Evolutionary conservation across 148 eudicot genomes (phyloP).

Genomic region (Suaeda aralocaspica): DNA sequence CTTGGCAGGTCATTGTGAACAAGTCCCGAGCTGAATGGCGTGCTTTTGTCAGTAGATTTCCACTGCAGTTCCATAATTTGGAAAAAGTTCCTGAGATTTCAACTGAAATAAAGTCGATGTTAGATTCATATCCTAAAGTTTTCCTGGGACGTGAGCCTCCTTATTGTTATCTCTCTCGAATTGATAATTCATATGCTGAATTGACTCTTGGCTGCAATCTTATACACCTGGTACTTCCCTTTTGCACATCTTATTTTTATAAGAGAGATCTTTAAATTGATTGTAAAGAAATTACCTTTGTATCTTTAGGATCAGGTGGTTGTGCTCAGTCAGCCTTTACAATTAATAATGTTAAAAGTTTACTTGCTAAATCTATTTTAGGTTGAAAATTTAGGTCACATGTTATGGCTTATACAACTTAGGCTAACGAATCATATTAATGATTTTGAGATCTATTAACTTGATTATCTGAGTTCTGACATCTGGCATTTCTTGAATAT

Average conservation of each 20-base stretch:
- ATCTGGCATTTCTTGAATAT: neutral
- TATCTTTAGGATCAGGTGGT: neutral
- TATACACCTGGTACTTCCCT: conserved; percentile 55
- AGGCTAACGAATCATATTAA: neutral
- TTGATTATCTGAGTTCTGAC: too few species aligned
- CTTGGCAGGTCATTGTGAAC: conserved; percentile 74
- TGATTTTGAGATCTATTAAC: neutral
- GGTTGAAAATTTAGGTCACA: neutral
- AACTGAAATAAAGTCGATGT: conserved; percentile 70
- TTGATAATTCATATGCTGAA: conserved; percentile 71
- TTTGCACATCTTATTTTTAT: conserved; percentile 1
- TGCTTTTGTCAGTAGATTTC: conserved; percentile 59
- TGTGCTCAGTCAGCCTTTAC: neutral
- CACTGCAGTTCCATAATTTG: conserved; percentile 55
- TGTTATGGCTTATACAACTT: neutral
- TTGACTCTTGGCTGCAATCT: conserved; percentile 93
- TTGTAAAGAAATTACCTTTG: neutral
- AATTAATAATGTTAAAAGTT: neutral
- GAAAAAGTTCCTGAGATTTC: conserved; percentile 69
- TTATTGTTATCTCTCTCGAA: conserved; percentile 73
- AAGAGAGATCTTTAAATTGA: neutral
- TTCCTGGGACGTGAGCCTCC: conserved; percentile 84
- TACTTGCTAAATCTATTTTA: neutral
- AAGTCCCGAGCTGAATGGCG: conserved; percentile 92
- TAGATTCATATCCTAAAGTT: conserved; percentile 64